These are phyloP conservation scores for Marchantia polymorpha DNA, from an alignment of 225 moss, liverwort and hornwort species.

Conservation along the genomic window DNA sequence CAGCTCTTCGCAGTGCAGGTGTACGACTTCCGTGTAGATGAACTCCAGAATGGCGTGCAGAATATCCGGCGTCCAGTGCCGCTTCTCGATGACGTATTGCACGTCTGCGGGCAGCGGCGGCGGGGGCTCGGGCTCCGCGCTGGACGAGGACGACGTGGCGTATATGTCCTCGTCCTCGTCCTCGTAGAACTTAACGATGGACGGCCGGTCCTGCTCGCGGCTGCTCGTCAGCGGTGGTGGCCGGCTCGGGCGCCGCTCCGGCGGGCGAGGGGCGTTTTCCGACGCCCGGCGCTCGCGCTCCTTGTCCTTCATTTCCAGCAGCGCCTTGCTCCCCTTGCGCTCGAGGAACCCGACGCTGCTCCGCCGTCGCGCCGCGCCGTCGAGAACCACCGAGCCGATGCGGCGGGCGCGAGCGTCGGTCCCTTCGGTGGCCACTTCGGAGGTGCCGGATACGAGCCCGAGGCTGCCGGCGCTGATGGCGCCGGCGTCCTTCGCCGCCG, in stretches of 20 bases:
- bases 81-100: slow-evolving; percentile 40
- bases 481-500: background rate
- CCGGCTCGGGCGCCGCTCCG: slow-evolving; percentile 5
- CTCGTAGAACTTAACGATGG: slow-evolving; percentile 30
- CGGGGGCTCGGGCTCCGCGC: background rate
- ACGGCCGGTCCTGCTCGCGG: slow-evolving; percentile 32
- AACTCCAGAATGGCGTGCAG: slow-evolving; percentile 63
- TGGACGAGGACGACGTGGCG: slow-evolving; percentile 35
- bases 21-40: slow-evolving; percentile 55
- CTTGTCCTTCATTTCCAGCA: slow-evolving; percentile 21
- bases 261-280: background rate
- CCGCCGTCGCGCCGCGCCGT: background rate
- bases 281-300: background rate
- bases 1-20: slow-evolving; percentile 56
- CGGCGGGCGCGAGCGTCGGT: slow-evolving; percentile 1
- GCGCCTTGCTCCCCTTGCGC: slow-evolving; percentile 10
- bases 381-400: background rate
- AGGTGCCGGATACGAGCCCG: background rate
- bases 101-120: slow-evolving; percentile 24
- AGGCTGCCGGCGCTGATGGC: slow-evolving; percentile 15
- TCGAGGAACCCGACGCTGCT: slow-evolving; percentile 21
- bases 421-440: background rate
- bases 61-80: slow-evolving; percentile 50
- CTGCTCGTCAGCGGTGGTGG: slow-evolving; percentile 30
- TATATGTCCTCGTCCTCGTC: slow-evolving; percentile 31